These are phyloP conservation scores for Teratosphaeria gauchensis DNA, from an alignment of 2,329 filamentous ascomycete species.

Conservation along the genomic window DNA sequence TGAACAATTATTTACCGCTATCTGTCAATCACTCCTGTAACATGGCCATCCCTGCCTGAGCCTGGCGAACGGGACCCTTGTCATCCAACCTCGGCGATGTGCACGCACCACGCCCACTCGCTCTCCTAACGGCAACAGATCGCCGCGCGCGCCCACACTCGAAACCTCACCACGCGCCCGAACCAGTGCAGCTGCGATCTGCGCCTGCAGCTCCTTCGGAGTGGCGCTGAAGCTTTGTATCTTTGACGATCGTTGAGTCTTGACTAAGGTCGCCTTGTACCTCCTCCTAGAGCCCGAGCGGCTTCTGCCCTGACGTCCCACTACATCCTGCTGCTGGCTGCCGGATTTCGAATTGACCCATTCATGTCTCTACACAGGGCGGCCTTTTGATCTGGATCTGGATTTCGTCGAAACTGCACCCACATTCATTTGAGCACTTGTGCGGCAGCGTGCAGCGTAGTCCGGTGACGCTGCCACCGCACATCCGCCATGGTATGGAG, in stretches of 20 bases:
- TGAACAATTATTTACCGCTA: background rate
- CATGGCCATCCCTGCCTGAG: background rate
- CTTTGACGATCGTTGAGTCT: background rate
- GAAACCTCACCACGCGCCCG: background rate
- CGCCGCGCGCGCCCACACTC: background rate
- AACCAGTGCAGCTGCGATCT: background rate
- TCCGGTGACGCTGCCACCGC: background rate
- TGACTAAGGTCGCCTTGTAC: background rate
- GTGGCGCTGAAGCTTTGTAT: background rate
- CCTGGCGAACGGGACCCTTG: background rate
- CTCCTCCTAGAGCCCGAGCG: background rate
- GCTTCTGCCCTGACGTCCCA: background rate
- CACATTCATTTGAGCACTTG: background rate
- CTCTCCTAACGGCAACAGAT: background rate
- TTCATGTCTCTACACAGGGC: background rate
- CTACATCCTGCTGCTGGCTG: background rate
- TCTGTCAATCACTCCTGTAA: background rate
- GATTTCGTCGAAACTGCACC: background rate
- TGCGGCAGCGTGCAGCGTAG: background rate
- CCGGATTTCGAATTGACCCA: background rate
- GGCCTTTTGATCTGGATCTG: background rate
- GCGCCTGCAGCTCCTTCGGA: background rate
- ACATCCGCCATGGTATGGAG: constrained; percentile 1
- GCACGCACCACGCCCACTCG: background rate
- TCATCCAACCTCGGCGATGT: background rate